phyloP scores from a whole-genome alignment of 2,329 filamentous ascomycete genomes.

The Epichloe sp. region DNA sequence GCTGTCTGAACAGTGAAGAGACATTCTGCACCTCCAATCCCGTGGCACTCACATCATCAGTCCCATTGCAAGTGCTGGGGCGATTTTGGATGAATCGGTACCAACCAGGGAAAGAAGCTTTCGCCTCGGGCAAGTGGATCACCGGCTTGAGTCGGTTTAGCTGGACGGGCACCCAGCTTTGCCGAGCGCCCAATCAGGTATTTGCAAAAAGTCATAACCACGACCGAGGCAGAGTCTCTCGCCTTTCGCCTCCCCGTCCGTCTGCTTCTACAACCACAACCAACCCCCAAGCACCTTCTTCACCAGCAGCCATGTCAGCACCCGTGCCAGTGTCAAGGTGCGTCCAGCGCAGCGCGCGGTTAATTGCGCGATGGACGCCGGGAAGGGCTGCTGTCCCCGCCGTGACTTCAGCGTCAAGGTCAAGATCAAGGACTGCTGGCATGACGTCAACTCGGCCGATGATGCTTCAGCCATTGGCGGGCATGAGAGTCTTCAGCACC shows the following conservation, averaged over 20 bases:
- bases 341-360: slow-evolving; percentile 24
- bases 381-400: slow-evolving; percentile 11
- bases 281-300: neutral
- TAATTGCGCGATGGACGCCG: slow-evolving; percentile 17
- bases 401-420: slow-evolving; percentile 11
- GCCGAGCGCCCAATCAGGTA: slow-evolving; percentile 6
- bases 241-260: neutral
- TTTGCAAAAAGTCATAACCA: slow-evolving; percentile 4
- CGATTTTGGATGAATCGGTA: too few species aligned
- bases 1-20: too few species aligned
- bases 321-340: slow-evolving; percentile 25
- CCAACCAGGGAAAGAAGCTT: neutral
- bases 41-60: too few species aligned
- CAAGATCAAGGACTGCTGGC: slow-evolving; percentile 8
- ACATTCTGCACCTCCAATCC: too few species aligned
- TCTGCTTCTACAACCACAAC: neutral
- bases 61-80: too few species aligned
- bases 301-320: slow-evolving; percentile 20
- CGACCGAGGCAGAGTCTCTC: neutral
- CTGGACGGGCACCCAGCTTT: neutral
- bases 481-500: slow-evolving; percentile 24
- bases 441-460: slow-evolving; percentile 9
- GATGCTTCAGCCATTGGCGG: slow-evolving; percentile 10
- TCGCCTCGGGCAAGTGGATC: neutral
- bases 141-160: neutral